Conservation (phyloP, 257 asterid genomes). For the Galeopsis tetrahit region DNA sequence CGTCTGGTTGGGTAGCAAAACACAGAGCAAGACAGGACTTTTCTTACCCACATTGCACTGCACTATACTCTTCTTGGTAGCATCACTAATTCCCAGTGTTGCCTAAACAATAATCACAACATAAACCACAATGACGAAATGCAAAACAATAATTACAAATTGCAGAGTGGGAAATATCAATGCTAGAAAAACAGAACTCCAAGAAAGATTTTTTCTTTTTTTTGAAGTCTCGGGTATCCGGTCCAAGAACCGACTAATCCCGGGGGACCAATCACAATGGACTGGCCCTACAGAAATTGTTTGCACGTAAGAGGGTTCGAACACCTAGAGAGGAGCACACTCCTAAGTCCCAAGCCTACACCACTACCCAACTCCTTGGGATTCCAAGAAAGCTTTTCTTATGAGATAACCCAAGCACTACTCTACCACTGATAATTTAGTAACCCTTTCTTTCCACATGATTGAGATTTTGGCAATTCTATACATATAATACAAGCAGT, state of each 20-base stretch:
- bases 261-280: no score
- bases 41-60: conserved; percentile 79
- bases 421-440: background rate
- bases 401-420: background rate
- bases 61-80: conserved; percentile 50
- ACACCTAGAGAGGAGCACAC: no score
- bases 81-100: conserved; percentile 65
- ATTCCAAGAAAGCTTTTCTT: conserved; percentile 9
- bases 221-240: no score
- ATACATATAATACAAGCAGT: background rate
- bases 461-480: background rate
- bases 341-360: no score
- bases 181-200: background rate
- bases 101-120: conserved; percentile 50
- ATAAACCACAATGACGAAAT: conserved; percentile 23
- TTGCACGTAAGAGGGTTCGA: no score
- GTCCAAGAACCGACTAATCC: no score
- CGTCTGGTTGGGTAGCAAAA: conserved; percentile 58
- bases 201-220: conserved; percentile 9
- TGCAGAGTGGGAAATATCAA: background rate
- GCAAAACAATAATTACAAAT: conserved; percentile 23
- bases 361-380: no score
- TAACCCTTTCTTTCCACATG: background rate
- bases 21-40: conserved; percentile 70
- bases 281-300: no score